Evolutionary conservation across 2,329 filamentous ascomycete species (phyloP).

Genomic region (Stagonosporopsis vannaccii): DNA sequence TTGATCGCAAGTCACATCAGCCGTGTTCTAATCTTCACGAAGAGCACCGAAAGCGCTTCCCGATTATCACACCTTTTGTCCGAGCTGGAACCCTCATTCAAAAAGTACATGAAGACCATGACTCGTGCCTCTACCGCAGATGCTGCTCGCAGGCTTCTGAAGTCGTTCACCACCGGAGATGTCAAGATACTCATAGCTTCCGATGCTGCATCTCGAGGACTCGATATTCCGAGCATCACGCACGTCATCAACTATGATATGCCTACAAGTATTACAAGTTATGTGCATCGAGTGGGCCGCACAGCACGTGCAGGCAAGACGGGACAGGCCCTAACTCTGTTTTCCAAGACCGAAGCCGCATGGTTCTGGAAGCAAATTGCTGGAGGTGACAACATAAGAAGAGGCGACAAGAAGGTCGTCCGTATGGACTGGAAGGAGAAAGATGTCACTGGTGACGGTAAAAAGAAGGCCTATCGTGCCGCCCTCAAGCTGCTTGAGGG

Average conservation of each 20-base stretch:
- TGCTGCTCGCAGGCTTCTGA: conserved; percentile 70
- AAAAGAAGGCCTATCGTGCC: conserved; percentile 54
- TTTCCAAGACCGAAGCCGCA: conserved; percentile 80
- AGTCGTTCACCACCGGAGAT: conserved; percentile 68
- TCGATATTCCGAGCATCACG: conserved; percentile 79
- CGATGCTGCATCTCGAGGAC: conserved; percentile 89
- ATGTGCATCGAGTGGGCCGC: conserved; percentile 90
- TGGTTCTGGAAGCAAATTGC: conserved; percentile 93
- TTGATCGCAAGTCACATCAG: conserved; percentile 32
- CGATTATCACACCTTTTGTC: conserved; percentile 82
- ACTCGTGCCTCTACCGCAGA: conserved; percentile 80
- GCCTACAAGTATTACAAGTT: conserved; percentile 79
- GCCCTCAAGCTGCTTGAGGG: conserved; percentile 69
- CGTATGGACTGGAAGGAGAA: conserved; percentile 54
- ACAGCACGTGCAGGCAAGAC: conserved; percentile 81
- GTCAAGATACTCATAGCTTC: conserved; percentile 84
- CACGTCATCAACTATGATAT: conserved; percentile 96
- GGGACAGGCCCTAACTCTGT: conserved; percentile 86
- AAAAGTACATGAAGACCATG: conserved; percentile 69
- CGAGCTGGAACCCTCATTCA: conserved; percentile 68
- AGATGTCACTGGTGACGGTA: conserved; percentile 49
- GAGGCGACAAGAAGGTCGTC: conserved; percentile 54
- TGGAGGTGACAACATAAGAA: conserved; percentile 60
- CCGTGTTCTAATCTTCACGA: conserved; percentile 81
- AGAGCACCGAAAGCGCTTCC: conserved; percentile 86